Conservation (phyloP, 2,329 filamentous ascomycete species). For the Dissoconium aciculare region DNA sequence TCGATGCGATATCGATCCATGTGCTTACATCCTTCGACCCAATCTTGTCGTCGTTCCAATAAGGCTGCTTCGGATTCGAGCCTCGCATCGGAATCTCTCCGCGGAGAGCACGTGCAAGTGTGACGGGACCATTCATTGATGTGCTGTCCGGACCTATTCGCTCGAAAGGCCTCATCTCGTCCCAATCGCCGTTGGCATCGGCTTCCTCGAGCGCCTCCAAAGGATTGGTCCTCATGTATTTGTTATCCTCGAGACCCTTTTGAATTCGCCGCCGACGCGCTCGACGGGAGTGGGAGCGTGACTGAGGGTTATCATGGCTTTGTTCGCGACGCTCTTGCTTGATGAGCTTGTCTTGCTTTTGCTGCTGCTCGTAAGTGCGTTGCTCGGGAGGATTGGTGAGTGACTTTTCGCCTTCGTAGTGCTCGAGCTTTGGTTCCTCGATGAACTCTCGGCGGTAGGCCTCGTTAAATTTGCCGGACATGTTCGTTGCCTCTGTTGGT, state of each 20-base stretch:
- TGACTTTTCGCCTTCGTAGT: constrained; percentile 12
- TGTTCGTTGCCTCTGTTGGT: constrained; percentile 4
- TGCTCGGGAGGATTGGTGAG: constrained; percentile 17
- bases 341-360: constrained; percentile 30
- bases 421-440: constrained; percentile 16
- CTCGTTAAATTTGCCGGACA: constrained; percentile 9
- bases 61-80: constrained; percentile 36
- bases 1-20: no score
- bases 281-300: constrained; percentile 33
- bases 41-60: constrained; percentile 15
- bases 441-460: constrained; percentile 14
- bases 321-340: constrained; percentile 18
- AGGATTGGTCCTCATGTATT: constrained; percentile 37
- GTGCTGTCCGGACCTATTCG: constrained; percentile 41
- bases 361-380: constrained; percentile 32
- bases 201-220: constrained; percentile 38
- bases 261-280: constrained; percentile 34
- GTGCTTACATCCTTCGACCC: constrained; percentile 29
- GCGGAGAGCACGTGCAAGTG: constrained; percentile 37
- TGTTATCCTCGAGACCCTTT: constrained; percentile 32
- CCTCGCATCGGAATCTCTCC: constrained; percentile 41
- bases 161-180: constrained; percentile 38
- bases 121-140: constrained; percentile 42
- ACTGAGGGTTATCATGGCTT: constrained; percentile 29
- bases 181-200: constrained; percentile 35